A percentile compares a stretch with the other conserved stretches of the same genome.
These are phyloP conservation scores for Hypoxylon cercidicola DNA, from an alignment of 495 filamentous ascomycete genomes.

Conservation along the genomic window DNA sequence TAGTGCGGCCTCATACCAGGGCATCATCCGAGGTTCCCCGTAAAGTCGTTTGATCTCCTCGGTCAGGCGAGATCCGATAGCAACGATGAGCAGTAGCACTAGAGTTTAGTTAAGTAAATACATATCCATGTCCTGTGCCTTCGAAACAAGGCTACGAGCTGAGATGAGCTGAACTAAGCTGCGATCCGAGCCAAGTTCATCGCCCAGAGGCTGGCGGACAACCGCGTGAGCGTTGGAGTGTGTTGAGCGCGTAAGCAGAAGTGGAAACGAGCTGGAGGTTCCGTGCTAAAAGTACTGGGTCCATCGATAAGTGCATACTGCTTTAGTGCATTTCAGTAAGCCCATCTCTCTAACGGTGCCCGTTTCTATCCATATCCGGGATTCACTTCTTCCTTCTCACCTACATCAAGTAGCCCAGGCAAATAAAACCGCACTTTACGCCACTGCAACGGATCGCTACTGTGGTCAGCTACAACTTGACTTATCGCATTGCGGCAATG, in stretches of 20 bases:
- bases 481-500: background rate
- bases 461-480: background rate
- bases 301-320: too few relatives aligned
- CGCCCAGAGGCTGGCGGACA: background rate
- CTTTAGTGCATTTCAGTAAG: too few relatives aligned
- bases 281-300: too few relatives aligned
- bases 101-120: background rate
- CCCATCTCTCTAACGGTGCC: too few relatives aligned
- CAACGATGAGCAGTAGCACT: constrained; percentile 6
- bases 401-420: too few relatives aligned
- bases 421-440: too few relatives aligned
- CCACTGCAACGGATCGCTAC: too few relatives aligned
- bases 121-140: background rate
- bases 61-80: background rate
- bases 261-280: too few relatives aligned
- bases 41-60: background rate
- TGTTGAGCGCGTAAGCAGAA: too few relatives aligned
- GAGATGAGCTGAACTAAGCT: constrained; percentile 26
- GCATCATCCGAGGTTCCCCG: constrained; percentile 20
- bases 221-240: too few relatives aligned
- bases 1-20: background rate
- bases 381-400: too few relatives aligned
- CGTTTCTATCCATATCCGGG: too few relatives aligned
- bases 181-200: background rate
- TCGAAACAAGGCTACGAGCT: constrained; percentile 26